Base-by-base conservation (phyloP, 176 grass and related monocot genomes). In the Bonia amplexicaulis region DNA sequence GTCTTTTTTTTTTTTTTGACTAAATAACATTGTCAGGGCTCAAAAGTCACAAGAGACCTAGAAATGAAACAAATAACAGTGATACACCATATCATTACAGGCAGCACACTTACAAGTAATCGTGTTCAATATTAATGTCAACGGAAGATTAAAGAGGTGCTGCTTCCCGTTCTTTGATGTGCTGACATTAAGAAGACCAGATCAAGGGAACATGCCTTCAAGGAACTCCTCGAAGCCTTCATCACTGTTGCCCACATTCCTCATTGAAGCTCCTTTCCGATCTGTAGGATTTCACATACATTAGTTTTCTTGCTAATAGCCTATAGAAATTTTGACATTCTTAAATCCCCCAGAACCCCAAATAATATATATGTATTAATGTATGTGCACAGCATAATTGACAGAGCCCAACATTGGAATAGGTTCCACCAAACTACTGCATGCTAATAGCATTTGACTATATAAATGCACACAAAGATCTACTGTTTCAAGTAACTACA, bases 191-290 rank as follows among this genome's bases (percentile, higher is more conserved):
- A 46, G 23, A 58, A 27, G 17, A 58, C 69, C 42, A 12, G 14
- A 73, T 97, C 89, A 94, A 13, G 85, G 95, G 82, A 97, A 94
- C 95, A 94, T 94, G 71, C 95, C 92, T 52, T 93, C 90, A 0
- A 97, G 89, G 46, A 88, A 97, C 51, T 91, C 95, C 2, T 90
- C 89, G 3, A 94, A 97, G 14, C 82, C 91, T 14, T 97, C 95
- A 15, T 94, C 79, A 3, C 59, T 89, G 29, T 78, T 84, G n/a
- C 45, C 61, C 29, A 2, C 42, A 57, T 81, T 66, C 41, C 15
- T 73, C 9, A 47, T 72, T 72, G 77, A 77, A 70, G 54, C 19
- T 64, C 33, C 49, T 63, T 85, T 87, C 12, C 35, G 31, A 74
- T 86, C 90, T 97, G 87, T 53, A 72, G 63, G 14, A 87, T 61